phyloP scores from a whole-genome alignment of 257 asterid genomes.

The Oldenlandia corymbosa region DNA sequence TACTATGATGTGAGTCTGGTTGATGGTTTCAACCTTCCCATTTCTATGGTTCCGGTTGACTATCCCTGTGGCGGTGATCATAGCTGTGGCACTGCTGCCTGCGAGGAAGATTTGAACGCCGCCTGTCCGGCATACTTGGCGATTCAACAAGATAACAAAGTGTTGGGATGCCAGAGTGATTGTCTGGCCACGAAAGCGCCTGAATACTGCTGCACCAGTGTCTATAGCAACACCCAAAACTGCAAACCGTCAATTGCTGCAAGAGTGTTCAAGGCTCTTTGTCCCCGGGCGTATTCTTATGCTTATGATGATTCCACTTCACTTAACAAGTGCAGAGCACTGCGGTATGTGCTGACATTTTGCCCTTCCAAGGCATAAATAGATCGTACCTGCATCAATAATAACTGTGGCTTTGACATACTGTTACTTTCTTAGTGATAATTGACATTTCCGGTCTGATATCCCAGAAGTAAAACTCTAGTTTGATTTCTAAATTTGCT shows the following conservation, averaged over 20 bases:
- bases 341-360: constrained; percentile 47
- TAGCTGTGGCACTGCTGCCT: constrained; percentile 65
- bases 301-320: constrained; percentile 50
- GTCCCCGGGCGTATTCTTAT: constrained; percentile 63
- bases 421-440: no score
- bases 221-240: constrained; percentile 24
- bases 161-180: constrained; percentile 67
- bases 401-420: no score
- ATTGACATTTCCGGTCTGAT: no score
- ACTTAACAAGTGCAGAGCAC: constrained; percentile 53
- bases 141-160: constrained; percentile 33
- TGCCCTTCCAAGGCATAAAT: constrained; percentile 76
- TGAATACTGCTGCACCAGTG: constrained; percentile 51
- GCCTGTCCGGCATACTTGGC: constrained; percentile 50
- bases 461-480: no score
- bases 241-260: constrained; percentile 50
- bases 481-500: no score
- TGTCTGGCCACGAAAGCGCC: constrained; percentile 48
- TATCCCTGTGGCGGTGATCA: constrained; percentile 8
- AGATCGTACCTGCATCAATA: no score
- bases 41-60: constrained; percentile 56
- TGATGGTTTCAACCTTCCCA: constrained; percentile 74
- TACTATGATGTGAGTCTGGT: constrained; percentile 82
- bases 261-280: constrained; percentile 48
- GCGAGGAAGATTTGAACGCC: constrained; percentile 57